A percentile compares a stretch with the other conserved stretches of the same genome.
Conservation (phyloP, 305 asterid genomes). For the Withania somnifera region DNA sequence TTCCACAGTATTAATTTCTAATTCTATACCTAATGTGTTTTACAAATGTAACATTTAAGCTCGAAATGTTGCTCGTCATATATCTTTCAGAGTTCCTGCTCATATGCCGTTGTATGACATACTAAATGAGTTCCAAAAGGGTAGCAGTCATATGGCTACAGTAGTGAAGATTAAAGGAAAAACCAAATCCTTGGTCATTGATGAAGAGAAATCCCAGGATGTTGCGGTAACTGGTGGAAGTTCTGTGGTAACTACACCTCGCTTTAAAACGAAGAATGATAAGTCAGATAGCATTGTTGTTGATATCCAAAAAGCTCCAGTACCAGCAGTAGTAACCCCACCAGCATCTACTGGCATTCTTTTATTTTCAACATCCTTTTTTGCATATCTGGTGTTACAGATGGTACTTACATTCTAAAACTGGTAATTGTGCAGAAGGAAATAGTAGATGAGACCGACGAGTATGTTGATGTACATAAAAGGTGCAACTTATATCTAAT, state of each 20-base stretch:
- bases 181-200: conserved; percentile 29
- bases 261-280: no score
- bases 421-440: conserved; percentile 55
- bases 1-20: conserved; percentile 59
- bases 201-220: conserved; percentile 33
- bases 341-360: neutral
- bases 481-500: no score
- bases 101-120: conserved; percentile 93
- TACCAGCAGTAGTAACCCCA: conserved; percentile 27
- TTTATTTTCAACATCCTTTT: no score
- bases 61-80: neutral
- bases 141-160: conserved; percentile 95
- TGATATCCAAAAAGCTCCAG: conserved; percentile 52
- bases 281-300: conserved; percentile 33
- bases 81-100: conserved; percentile 60
- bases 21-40: no score
- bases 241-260: no score
- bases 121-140: conserved; percentile 80
- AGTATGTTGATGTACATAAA: conserved; percentile 86
- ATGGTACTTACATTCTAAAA: neutral
- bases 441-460: conserved; percentile 96
- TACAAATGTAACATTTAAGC: no score
- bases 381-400: neutral
- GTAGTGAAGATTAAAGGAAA: conserved; percentile 58
- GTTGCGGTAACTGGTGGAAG: no score